Evolutionary conservation across 2,329 filamentous ascomycete genomes (phyloP), one percentile per base, ranked within the genome.

Genomic region (Pleurostoma richardsiae): DNA sequence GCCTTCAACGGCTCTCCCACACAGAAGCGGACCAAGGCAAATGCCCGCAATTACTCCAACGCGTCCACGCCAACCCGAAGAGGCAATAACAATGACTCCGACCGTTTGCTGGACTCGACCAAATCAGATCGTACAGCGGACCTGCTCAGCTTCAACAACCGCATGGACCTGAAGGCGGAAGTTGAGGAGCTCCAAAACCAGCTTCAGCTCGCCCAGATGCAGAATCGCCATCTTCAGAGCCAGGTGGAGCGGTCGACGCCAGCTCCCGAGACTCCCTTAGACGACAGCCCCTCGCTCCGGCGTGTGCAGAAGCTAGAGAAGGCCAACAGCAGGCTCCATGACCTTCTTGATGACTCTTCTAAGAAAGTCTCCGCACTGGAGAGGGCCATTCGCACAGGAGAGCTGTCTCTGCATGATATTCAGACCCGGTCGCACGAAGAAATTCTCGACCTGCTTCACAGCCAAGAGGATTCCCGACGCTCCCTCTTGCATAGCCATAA

Each of bases 341-440:
- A 95, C 52, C 89, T 95, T 80, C 83, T 97, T 4, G 92, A 97
- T 64, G 90, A 96, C 64, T 96, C 92, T 3, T 77, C 86, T 19
- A 92, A 89, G 74, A 96, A 96, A 69, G 86, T 96, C 3, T 96
- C 92, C 5, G 81, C 86, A 1, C 70, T 97, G 27, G 94, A 97
- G 67, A 87, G 88, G 62, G 90, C 84, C 50, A 85, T 97, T 48
- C 87, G 86, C 48, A 88, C 85, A 33, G 94, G 91, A 10, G 88
- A 96, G 63, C 74, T 97, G 4, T 94, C 90, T 0, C 74, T 96
- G 40, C 87, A 90, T 42, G 92, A 97, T 64, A 82, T 97, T 41
- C 91, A 96, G 65, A 87, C 91, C 2, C 91, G 88, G 63, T 95
- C 90, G 5, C 90, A 97, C 56, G 91, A 96, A 61, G 94, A 97